phyloP scores from a whole-genome alignment of 768 basidiomycete genomes.

The Lactifluus rugatus region DNA sequence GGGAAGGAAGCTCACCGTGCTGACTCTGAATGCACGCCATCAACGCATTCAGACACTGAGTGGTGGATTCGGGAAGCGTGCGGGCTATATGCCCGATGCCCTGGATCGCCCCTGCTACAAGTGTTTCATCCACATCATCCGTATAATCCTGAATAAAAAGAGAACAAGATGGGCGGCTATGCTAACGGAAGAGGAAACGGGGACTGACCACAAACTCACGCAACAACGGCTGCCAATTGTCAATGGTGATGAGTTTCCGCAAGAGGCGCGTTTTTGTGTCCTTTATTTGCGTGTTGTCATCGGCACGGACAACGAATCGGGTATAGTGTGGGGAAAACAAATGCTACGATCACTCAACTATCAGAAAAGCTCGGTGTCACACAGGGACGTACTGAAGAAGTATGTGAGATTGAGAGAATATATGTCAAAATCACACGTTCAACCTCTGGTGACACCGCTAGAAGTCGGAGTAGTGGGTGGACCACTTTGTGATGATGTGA shows the following conservation, averaged over 20 bases:
- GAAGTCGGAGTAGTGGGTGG: constrained; percentile 63
- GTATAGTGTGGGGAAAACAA: constrained; percentile 55
- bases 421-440: constrained; percentile 69
- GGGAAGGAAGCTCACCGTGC: constrained; percentile 35
- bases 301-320: constrained; percentile 58
- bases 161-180: background rate
- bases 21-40: constrained; percentile 71
- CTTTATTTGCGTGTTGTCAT: constrained; percentile 61
- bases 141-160: constrained; percentile 56
- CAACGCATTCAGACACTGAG: constrained; percentile 65
- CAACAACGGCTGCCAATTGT: constrained; percentile 63
- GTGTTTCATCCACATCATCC: constrained; percentile 62
- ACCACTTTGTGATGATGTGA: constrained; percentile 48
- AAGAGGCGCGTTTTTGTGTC: constrained; percentile 68
- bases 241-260: constrained; percentile 48
- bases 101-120: constrained; percentile 63
- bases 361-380: background rate
- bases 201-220: constrained; percentile 73
- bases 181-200: background rate
- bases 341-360: constrained; percentile 31
- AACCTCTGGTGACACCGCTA: constrained; percentile 59
- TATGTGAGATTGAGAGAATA: constrained; percentile 51
- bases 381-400: constrained; percentile 48
- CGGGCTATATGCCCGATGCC: constrained; percentile 73
- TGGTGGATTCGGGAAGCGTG: constrained; percentile 54